Evolutionary conservation across 108 stramenopile species (phyloP).

Genomic region (Cyclotella atomus): DNA sequence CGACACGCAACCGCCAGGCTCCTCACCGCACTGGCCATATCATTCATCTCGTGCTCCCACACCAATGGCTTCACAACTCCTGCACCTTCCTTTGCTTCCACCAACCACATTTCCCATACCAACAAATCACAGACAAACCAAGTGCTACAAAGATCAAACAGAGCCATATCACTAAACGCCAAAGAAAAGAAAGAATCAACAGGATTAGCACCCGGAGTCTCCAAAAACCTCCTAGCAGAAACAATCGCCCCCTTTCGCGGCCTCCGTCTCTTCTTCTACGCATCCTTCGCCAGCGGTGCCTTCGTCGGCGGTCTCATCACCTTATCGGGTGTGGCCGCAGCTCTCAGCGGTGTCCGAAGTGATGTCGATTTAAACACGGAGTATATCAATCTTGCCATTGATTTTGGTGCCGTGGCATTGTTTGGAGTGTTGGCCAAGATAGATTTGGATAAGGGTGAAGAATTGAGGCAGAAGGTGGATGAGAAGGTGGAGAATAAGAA

Average conservation of each 20-base stretch:
- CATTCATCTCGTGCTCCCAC: no score
- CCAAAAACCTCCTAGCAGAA: constrained; percentile 71
- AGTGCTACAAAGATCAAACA: no score
- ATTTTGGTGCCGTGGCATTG: constrained; percentile 78
- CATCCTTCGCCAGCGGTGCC: constrained; percentile 72
- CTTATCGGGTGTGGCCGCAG: constrained; percentile 60
- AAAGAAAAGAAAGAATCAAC: constrained; percentile 21
- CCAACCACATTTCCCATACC: no score
- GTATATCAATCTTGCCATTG: constrained; percentile 81
- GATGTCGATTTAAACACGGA: constrained; percentile 80
- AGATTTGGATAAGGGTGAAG: constrained; percentile 68
- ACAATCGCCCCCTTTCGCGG: constrained; percentile 86
- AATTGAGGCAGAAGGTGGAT: constrained; percentile 64
- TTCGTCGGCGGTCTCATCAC: constrained; percentile 78
- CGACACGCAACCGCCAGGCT: no score
- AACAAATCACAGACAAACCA: no score
- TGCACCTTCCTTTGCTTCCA: no score
- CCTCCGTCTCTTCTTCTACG: constrained; percentile 75
- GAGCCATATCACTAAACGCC: not conserved
- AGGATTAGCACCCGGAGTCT: constrained; percentile 35
- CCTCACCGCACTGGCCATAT: no score
- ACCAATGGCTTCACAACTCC: no score
- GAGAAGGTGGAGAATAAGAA: constrained; percentile 69
- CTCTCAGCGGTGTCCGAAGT: constrained; percentile 52
- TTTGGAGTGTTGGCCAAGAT: constrained; percentile 67